phyloP scores from a whole-genome alignment of 306 rosid genomes.

The Vigna angularis region DNA sequence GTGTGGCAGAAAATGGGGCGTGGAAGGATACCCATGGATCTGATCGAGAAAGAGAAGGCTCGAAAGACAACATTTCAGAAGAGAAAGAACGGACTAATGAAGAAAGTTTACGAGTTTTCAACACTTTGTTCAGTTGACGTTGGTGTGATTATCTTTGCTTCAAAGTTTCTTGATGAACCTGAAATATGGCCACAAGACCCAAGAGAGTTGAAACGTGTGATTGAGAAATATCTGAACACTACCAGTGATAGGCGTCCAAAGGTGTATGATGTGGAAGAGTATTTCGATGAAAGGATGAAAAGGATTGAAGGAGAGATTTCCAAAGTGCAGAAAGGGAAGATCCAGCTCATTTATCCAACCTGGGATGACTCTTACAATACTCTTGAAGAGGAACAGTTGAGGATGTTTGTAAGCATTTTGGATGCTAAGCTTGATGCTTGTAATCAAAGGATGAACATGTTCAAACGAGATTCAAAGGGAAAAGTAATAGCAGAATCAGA shows the following conservation, averaged over 20 bases:
- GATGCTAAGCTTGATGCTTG: constrained; percentile 47
- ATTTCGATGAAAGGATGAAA: constrained; percentile 35
- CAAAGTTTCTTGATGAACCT: constrained; percentile 22
- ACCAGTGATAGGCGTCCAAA: constrained; percentile 15
- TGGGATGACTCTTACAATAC: constrained; percentile 42
- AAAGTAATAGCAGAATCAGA: constrained; percentile 4
- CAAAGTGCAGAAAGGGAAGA: constrained; percentile 32
- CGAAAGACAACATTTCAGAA: constrained; percentile 40
- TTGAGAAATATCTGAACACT: constrained; percentile 29
- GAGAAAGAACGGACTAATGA: constrained; percentile 40
- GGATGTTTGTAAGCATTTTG: constrained; percentile 8
- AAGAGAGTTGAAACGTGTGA: constrained; percentile 2
- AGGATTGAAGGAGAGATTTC: constrained; percentile 39
- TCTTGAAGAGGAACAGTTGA: constrained; percentile 16
- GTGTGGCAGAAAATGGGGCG: constrained; percentile 43
- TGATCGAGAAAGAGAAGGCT: constrained; percentile 40
- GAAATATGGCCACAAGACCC: constrained; percentile 43
- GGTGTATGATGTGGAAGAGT: constrained; percentile 40
- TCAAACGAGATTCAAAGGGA: constrained; percentile 25
- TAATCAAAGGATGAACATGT: constrained; percentile 33
- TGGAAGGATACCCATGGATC: constrained; percentile 44
- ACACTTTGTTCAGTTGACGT: constrained; percentile 47
- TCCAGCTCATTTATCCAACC: constrained; percentile 24
- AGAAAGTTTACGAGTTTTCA: constrained; percentile 39
- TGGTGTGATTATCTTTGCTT: constrained; percentile 36